These are phyloP conservation scores for Syncephalis fuscata DNA, from an alignment of 371 early-diverging fungal genomes.

Conservation along the genomic window DNA sequence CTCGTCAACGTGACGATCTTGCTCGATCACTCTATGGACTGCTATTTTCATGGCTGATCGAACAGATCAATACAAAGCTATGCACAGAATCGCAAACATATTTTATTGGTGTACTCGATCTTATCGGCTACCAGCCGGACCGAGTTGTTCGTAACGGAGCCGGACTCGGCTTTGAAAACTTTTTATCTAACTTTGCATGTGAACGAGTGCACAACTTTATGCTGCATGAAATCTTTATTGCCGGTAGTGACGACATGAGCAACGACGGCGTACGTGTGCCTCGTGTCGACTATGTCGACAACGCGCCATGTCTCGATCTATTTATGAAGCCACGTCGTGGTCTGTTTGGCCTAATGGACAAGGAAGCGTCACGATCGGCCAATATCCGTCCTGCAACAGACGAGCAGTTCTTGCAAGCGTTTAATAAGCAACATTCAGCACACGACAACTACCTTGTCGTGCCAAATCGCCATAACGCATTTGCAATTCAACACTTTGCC, in stretches of 20 bases:
- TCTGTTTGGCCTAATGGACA: constrained; percentile 34
- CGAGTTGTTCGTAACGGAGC: constrained; percentile 4
- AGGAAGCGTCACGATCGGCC: constrained; percentile 17
- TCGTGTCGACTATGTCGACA: constrained; percentile 32
- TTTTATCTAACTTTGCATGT: constrained; percentile 62
- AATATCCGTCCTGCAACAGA: constrained; percentile 12
- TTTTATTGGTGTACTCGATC: constrained; percentile 55
- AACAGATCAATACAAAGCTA: constrained; percentile 65
- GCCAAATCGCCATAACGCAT: constrained; percentile 19
- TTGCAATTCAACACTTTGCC: constrained; percentile 55
- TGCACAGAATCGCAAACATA: constrained; percentile 37
- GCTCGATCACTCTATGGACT: constrained; percentile 63
- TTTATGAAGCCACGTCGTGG: constrained; percentile 29
- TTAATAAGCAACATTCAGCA: constrained; percentile 19
- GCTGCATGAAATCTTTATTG: constrained; percentile 23
- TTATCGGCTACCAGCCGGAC: constrained; percentile 37
- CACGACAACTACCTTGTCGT: constrained; percentile 20
- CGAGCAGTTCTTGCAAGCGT: constrained; percentile 12
- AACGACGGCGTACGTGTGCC: constrained; percentile 16
- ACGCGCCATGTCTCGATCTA: constrained; percentile 39
- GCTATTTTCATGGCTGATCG: constrained; percentile 75
- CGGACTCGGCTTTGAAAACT: constrained; percentile 40
- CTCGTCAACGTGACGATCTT: constrained; percentile 58
- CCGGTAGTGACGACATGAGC: constrained; percentile 5
- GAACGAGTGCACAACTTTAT: constrained; percentile 59